Conservation (phyloP, 148 eudicot genomes). For the Polygonum maritimum region DNA sequence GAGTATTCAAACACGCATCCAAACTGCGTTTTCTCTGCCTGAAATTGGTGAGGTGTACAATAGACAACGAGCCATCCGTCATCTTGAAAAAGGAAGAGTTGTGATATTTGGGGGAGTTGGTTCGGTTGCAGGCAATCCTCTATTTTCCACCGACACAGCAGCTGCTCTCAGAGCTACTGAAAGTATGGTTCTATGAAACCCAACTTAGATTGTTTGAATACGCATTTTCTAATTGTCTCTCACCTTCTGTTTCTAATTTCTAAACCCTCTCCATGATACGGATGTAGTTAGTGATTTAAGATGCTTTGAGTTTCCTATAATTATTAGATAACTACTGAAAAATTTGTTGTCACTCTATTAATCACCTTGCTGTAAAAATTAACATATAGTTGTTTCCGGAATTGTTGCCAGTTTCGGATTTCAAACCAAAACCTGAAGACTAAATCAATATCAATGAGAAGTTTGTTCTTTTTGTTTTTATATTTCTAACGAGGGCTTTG, state of each 20-base stretch:
- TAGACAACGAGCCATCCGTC: conserved; percentile 77
- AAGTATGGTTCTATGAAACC: conserved; percentile 33
- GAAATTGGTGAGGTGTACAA: conserved; percentile 87
- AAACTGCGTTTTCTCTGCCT: conserved; percentile 72
- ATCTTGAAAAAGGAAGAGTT: conserved; percentile 89
- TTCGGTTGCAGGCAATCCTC: conserved; percentile 87
- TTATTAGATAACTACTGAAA: no score
- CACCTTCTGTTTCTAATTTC: not conserved
- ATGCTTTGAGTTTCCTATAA: not conserved
- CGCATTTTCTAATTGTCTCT: not conserved
- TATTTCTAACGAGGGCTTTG: not conserved
- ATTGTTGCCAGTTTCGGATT: not conserved
- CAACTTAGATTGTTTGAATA: not conserved
- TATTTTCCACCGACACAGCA: conserved; percentile 89
- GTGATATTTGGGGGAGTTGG: conserved; percentile 97
- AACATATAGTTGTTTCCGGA: not conserved
- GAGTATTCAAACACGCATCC: conserved; percentile 79
- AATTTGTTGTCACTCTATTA: not conserved
- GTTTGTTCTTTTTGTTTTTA: not conserved
- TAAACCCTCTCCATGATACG: not conserved
- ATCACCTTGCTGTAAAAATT: not conserved
- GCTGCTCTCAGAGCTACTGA: conserved; percentile 98
- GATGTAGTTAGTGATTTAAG: not conserved
- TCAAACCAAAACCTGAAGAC: not conserved
- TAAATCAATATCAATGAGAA: not conserved